Base-by-base conservation (phyloP, 805 yeast species). In the Torulaspora franciscae region DNA sequence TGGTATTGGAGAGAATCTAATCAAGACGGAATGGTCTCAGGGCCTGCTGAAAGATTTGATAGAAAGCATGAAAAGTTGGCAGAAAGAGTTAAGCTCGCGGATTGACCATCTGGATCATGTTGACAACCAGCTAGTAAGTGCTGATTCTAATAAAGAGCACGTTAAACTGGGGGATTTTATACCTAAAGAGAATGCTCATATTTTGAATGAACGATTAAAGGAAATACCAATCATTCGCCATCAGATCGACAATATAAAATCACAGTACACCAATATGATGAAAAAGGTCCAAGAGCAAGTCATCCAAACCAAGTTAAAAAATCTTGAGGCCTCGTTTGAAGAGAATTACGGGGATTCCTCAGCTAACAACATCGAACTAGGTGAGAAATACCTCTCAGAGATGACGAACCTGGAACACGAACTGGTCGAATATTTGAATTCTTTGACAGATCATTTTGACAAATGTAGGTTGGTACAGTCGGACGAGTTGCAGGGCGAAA, bases 371-470 rank as follows among this genome's bases (percentile, higher is more conserved):
- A 38, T 57, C 5, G 32, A 41, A n/a, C 32, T 56, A n/a, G 52
- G 62, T 5, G 67, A 67, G n/a, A 54, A 46, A 3, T 42, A 43
- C 30, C 53, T 57, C 2, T 38, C 35, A 11, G 83, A 79, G 42
- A 71, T 83, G 67, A 49, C 45, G 14, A 44, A 48, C 1, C 57
- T 79, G 39, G 95, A 87, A 43, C 72, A 74, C 46, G 93, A 84
- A 42, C 72, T 87, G 64, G 95, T 86, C 0, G 72, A 75, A 2
- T 69, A 83, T 13, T 67, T 90, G 27, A 81, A 79, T 45, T 78
- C 89, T 56, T 68, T 89, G 37, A 83, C 95, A 8, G 78, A 77
- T 43, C 96, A 89, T 65, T 87, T 81, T 56, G 96, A 89, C 62
- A 88, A 85, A 58, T 85, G 95, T 53, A 54, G 67, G 9, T 66